Base-by-base conservation (phyloP, 305 asterid genomes). In the Rubia peregrina region DNA sequence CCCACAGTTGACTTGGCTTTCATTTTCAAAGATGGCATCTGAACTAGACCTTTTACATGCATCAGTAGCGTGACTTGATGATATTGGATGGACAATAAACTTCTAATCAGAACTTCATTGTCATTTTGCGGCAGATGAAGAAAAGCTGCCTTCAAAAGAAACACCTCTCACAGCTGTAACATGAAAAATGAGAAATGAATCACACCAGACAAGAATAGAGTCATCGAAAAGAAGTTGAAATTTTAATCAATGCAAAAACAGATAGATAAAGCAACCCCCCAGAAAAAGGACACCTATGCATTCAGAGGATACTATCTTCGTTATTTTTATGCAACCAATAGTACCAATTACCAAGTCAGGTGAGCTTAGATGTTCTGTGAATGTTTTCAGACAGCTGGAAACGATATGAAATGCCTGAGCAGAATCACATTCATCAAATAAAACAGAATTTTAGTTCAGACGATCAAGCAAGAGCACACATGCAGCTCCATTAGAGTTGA, bases 1-100 rank as follows among this genome's bases (percentile, higher is more conserved):
- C 82, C 86, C 41, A 78, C 63, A 73, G 81, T 74, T 70, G 88
- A 81, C 80, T 85, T 87, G 77, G 89, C 82, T 81, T 89, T 93
- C 97, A 93, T 89, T 79, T 77, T 91, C 73, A 93, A 65, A 48
- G 95, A 90, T 91, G 98, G 97, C 97, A 93, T 93, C 87, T 89
- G 89, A 83, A 74, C 83, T 73, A 83, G 74, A 74, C 40, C 55
- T 71, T 66, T 61, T 74, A 73, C 69, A 73, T 61, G 69, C 78
- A 77, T 73, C 75, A 57, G 83, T 48, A 76, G 86, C 73, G 74
- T 60, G 87, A 79, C 51, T 51, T 48, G 56, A 81, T 71, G 79
- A 79, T 87, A 85, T 85, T 78, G 53, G 80, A 56, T 16, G 72
- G 80, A 72, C 81, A 76, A 69, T 67, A 75, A 74, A 67, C 73